Base-by-base conservation (phyloP, 2,329 filamentous ascomycete species). In the Ceratocystis colombiana region DNA sequence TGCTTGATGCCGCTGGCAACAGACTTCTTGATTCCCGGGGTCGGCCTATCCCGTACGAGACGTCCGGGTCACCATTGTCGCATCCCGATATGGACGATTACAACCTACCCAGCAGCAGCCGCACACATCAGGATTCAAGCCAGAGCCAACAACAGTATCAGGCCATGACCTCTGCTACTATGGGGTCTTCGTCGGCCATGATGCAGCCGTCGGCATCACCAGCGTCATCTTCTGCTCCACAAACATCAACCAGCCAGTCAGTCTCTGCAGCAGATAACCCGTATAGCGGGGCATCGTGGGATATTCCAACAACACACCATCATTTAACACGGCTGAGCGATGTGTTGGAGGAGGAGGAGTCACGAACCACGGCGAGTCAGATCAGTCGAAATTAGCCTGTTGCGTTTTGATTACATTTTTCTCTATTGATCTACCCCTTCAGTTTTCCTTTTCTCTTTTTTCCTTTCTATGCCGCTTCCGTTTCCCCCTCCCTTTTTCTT, bases 321-420 rank as follows among this genome's bases (percentile, higher is more conserved):
- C 90, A 96, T 75, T 91, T 91, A 0, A 96, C 91, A 7, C 80
- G 92, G 66, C 78, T 96, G 69, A 96, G 90, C 74, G 91, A 96
- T 75, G 91, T 96, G 33, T 81, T 94, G 37, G 88, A 91, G 72
- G 90, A 90, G 72, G 88, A 95, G 69, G 89, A 94, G 63, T 89
- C 88, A 73, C 83, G 88, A 25, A 89, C 88, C 15, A 59, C 88
- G 70, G 85, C 85, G 10, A 87, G 85, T 73, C 82, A 85, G 68
- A 75, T 80, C 69, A 85, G 82, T 72, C 81, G 82, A 44, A 53
- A 37, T 46, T 69, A 64, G 25, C 15, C 57, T 20, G 33, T 17
- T 46, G 48, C 25, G 55, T 20, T 8, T 64, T 64, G 28, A 41
- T 44, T 37, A 3, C 30, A 12, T 4, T 22, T 7, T 41, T 5